phyloP scores from a whole-genome alignment of 2,329 filamentous ascomycete genomes.

The Hypoxylon sp. region DNA sequence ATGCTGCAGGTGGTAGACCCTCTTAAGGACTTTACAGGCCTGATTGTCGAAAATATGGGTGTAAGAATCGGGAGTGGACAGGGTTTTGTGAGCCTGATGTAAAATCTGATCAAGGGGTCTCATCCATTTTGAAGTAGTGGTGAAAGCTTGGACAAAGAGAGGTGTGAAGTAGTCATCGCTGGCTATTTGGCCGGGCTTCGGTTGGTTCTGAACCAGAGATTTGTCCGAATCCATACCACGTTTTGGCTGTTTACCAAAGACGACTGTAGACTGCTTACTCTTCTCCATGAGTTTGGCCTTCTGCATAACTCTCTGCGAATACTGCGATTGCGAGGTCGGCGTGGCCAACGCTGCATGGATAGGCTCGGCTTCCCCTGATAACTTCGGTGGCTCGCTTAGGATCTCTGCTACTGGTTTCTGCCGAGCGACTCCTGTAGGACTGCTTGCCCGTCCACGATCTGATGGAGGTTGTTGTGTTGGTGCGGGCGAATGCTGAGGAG shows the following conservation, averaged over 20 bases:
- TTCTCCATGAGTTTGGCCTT: slow-evolving; percentile 72
- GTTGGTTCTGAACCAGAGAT: slow-evolving; percentile 57
- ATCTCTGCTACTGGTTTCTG: slow-evolving; percentile 55
- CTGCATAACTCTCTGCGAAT: slow-evolving; percentile 56
- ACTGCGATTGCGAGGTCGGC: slow-evolving; percentile 51
- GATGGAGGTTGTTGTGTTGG: slow-evolving; percentile 19
- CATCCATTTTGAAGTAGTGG: slow-evolving; percentile 70
- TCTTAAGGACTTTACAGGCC: slow-evolving; percentile 86
- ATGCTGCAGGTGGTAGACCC: slow-evolving; percentile 92
- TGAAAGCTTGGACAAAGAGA: slow-evolving; percentile 71
- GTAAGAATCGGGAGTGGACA: slow-evolving; percentile 87
- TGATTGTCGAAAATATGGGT: slow-evolving; percentile 88
- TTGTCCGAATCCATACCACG: slow-evolving; percentile 63
- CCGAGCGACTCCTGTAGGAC: slow-evolving; percentile 48
- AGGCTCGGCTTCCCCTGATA: slow-evolving; percentile 44
- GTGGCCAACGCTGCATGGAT: slow-evolving; percentile 48
- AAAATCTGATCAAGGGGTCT: slow-evolving; percentile 79
- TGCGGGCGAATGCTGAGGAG: slow-evolving; percentile 3
- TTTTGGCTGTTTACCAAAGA: slow-evolving; percentile 79
- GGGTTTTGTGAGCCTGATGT: slow-evolving; percentile 86
- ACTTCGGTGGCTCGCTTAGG: slow-evolving; percentile 47
- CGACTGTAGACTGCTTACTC: slow-evolving; percentile 79
- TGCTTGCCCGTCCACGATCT: slow-evolving; percentile 48
- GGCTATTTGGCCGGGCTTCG: slow-evolving; percentile 61
- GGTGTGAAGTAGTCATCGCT: slow-evolving; percentile 76